Evolutionary conservation across 345 rosid genomes (phyloP), one percentile per base, ranked within the genome.

Genomic region (Gossypium australe): DNA sequence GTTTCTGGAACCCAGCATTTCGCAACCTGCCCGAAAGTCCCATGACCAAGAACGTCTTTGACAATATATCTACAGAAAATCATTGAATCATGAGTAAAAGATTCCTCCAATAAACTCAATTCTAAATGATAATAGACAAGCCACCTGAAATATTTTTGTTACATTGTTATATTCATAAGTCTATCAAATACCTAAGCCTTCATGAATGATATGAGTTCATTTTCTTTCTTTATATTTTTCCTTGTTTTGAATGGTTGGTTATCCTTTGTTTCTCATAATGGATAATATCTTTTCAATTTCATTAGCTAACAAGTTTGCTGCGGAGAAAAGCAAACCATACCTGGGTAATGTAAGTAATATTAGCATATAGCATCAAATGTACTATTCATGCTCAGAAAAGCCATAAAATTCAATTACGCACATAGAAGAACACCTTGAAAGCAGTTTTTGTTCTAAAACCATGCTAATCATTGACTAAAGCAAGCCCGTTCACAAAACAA

Each of bases 21-120:
- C 61, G 92, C 98, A 87, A 95, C 99, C 84, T 95, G 99, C 55
- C 99, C 99, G 77, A 66, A 96, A 67, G 98, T 96, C 72, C 99
- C 99, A 73, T 96, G 99, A 77, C 99, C 99, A 81, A 96, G 99
- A 77, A 93, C 90, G 83, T 96, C 99, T 86, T 93, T 93, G 85
- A 96, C 95, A 75, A 93, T 79, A 81, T 96, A 93, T 82, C 99
- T 96, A 85, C 78, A 83, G 71, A 82, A 75, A 76, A 76, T 34
- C 53, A 77, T 75, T 66, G 47, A 78, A 79, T 65, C 75, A 47
- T 45, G 55, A 77, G 72, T 49, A 78, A 80, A 78, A 48, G 44
- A 56, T 56, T 77, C 60, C 16, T 14, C 49, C 45, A 17, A 75
- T 43, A 52, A 65, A 27, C 41, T 70, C n/a, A 14, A 9, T 60